A percentile compares a stretch with the other conserved stretches of the same genome.
These are phyloP conservation scores for Ormosia semicastrata DNA, from an alignment of 306 rosid species.

Conservation along the genomic window DNA sequence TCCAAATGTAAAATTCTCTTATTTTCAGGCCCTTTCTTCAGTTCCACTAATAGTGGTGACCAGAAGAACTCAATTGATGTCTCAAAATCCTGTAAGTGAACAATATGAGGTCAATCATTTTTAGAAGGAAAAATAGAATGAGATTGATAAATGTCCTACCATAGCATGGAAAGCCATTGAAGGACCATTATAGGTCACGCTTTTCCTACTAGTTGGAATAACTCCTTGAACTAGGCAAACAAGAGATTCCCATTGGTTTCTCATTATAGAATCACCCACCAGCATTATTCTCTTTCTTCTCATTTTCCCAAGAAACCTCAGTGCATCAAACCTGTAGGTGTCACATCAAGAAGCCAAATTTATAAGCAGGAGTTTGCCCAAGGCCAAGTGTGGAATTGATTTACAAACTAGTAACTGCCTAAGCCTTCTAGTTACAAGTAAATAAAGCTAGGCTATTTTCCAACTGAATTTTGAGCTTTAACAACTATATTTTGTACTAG, in stretches of 20 bases:
- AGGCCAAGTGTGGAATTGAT: not conserved
- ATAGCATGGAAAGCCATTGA: conserved; percentile 89
- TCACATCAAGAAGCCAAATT: conserved; percentile 22
- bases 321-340: conserved; percentile 78
- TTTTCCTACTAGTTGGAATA: conserved; percentile 70
- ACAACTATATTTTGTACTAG: not conserved
- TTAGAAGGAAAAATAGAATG: conserved; percentile 9
- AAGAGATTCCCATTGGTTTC: conserved; percentile 99
- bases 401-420: not conserved
- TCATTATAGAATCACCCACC: conserved; percentile 97
- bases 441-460: not conserved
- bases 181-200: conserved; percentile 75
- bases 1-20: conserved; percentile 83
- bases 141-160: conserved; percentile 41
- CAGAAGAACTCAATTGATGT: conserved; percentile 86
- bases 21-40: conserved; percentile 58
- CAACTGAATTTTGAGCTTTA: conserved; percentile 12
- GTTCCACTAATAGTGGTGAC: conserved; percentile 91
- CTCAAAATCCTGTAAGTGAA: conserved; percentile 69
- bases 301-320: conserved; percentile 80
- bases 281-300: conserved; percentile 86
- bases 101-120: conserved; percentile 5
- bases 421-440: not conserved
- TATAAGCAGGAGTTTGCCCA: not conserved
- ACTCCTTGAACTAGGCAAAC: conserved; percentile 94